Conservation (phyloP, 352 stramenopile genomes). For the Aphanomyces invadans region DNA sequence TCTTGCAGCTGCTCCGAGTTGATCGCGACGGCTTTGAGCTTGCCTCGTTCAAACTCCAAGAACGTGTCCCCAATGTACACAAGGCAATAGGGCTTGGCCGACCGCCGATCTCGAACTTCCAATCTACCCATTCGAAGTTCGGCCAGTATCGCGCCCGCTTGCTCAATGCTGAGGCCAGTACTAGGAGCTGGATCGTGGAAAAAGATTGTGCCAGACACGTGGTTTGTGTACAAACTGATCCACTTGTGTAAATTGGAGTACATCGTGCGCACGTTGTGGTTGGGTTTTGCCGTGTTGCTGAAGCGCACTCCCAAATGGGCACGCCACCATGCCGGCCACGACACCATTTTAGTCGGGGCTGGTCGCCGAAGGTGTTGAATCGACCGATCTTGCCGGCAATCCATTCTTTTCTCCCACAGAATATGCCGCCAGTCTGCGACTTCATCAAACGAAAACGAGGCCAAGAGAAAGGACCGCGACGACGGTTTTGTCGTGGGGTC, state of each 20-base stretch:
- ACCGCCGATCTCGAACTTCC: constrained; percentile 19
- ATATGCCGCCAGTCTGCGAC: constrained; percentile 23
- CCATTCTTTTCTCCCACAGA: constrained; percentile 17
- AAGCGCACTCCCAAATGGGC: constrained; percentile 14
- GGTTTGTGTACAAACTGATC: constrained; percentile 12
- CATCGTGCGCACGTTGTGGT: constrained; percentile 6
- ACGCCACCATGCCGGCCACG: constrained; percentile 17
- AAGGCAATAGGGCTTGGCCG: constrained; percentile 38
- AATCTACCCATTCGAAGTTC: constrained; percentile 4
- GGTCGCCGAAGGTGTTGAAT: neutral
- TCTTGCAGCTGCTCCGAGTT: constrained; percentile 51
- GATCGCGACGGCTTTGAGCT: constrained; percentile 60
- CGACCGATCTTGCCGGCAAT: neutral
- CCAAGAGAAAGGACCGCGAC: constrained; percentile 9
- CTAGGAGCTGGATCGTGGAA: neutral
- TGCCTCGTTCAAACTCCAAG: constrained; percentile 65
- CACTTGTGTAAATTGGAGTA: constrained; percentile 8
- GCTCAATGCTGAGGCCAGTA: neutral
- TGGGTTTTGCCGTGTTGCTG: constrained; percentile 1
- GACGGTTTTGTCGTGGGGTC: neutral
- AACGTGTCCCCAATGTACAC: constrained; percentile 81
- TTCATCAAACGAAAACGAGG: constrained; percentile 8
- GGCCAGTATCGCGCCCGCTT: constrained; percentile 3
- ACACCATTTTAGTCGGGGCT: neutral
- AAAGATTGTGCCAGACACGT: neutral